These are phyloP conservation scores for Pseudoneurospora amorphoporcata DNA, from an alignment of 495 filamentous ascomycete species.

Conservation along the genomic window DNA sequence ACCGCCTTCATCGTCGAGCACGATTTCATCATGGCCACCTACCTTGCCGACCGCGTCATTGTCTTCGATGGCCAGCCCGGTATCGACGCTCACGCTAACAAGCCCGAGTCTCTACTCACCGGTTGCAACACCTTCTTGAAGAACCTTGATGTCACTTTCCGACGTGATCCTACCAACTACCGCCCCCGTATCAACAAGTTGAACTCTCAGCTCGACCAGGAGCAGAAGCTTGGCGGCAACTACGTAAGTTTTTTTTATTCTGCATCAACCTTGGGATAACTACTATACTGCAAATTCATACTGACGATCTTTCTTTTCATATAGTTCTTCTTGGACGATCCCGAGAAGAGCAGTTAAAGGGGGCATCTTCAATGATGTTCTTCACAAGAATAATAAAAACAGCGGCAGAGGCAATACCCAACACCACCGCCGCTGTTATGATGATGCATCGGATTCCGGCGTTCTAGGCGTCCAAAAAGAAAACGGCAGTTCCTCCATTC, in stretches of 20 bases:
- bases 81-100: constrained; percentile 75
- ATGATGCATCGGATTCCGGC: constrained; percentile 32
- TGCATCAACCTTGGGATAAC: not conserved
- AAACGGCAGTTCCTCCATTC: not conserved
- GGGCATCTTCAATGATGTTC: constrained; percentile 32
- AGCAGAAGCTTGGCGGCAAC: constrained; percentile 89
- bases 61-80: constrained; percentile 94
- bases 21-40: constrained; percentile 99
- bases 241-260: constrained; percentile 50
- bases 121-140: constrained; percentile 96
- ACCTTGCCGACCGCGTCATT: constrained; percentile 94
- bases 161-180: constrained; percentile 92
- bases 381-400: constrained; percentile 11
- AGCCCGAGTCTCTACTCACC: constrained; percentile 82
- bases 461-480: constrained; percentile 35
- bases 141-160: constrained; percentile 95
- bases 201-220: constrained; percentile 89
- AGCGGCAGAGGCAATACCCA: not conserved
- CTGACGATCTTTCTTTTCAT: constrained; percentile 9
- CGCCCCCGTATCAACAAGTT: constrained; percentile 97
- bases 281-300: not conserved
- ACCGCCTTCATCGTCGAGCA: constrained; percentile 98
- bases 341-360: constrained; percentile 57
- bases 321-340: constrained; percentile 84
- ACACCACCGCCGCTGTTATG: constrained; percentile 10